These are phyloP conservation scores for Hericium erinaceus DNA, from an alignment of 768 basidiomycete genomes.

Conservation along the genomic window DNA sequence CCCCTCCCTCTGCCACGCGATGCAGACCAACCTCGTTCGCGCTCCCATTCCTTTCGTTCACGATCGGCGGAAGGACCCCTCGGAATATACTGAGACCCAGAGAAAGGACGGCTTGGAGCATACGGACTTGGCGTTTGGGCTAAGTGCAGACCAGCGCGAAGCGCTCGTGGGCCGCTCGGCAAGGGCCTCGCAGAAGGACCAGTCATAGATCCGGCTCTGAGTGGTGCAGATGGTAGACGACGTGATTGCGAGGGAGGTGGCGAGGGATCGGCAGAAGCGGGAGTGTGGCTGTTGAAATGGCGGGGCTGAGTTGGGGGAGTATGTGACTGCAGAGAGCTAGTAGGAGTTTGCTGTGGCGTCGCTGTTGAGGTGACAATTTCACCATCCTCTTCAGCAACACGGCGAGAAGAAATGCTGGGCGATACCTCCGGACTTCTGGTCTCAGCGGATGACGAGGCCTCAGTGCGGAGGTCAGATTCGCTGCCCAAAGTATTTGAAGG, in stretches of 20 bases:
- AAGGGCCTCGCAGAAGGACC: constrained; percentile 9
- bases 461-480: too few relatives aligned
- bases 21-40: constrained; percentile 10
- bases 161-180: constrained; percentile 13
- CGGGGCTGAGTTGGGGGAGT: constrained; percentile 12
- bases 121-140: not conserved
- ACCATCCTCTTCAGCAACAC: constrained; percentile 6
- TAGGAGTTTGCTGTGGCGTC: not conserved
- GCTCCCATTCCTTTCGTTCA: constrained; percentile 1
- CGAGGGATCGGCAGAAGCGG: not conserved
- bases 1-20: constrained; percentile 7
- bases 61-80: constrained; percentile 14
- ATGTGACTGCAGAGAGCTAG: not conserved
- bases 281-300: not conserved
- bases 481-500: too few relatives aligned
- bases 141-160: constrained; percentile 6
- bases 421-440: too few relatives aligned
- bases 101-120: not conserved
- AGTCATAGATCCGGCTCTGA: constrained; percentile 5
- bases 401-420: not conserved
- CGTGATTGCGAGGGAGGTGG: not conserved
- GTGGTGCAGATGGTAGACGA: constrained; percentile 10
- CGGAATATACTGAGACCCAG: constrained; percentile 5
- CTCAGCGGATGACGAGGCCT: too few relatives aligned
- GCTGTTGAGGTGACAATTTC: constrained; percentile 1